phyloP scores from a whole-genome alignment of 163 green algal species.

The Coccomyxa subellipsoidea region DNA sequence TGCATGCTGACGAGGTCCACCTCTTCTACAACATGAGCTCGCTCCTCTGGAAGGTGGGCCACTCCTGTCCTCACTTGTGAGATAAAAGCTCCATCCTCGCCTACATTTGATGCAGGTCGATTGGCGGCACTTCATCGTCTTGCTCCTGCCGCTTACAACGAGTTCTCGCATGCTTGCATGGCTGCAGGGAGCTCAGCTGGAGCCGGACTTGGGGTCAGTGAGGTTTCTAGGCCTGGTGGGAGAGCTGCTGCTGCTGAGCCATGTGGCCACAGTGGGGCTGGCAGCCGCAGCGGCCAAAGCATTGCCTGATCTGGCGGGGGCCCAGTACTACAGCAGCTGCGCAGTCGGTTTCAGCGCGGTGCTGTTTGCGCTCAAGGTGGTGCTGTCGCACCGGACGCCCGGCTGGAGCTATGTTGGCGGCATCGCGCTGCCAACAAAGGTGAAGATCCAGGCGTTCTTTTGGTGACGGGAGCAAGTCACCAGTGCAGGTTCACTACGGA shows the following conservation, averaged over 20 bases:
- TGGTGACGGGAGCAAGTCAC: too few relatives aligned
- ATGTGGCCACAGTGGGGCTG: constrained; percentile 27
- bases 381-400: constrained; percentile 51
- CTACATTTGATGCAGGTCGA: too few relatives aligned
- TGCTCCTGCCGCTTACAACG: too few relatives aligned
- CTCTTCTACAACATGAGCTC: constrained; percentile 79
- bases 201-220: constrained; percentile 49
- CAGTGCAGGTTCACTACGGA: too few relatives aligned
- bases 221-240: constrained; percentile 51
- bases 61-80: too few relatives aligned
- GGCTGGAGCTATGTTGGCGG: constrained; percentile 45
- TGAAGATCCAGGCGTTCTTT: constrained; percentile 12
- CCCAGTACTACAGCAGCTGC: constrained; percentile 41
- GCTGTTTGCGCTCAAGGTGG: constrained; percentile 77
- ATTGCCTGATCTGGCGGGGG: constrained; percentile 12
- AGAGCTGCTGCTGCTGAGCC: constrained; percentile 57
- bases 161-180: background rate
- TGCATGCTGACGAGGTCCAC: constrained; percentile 55
- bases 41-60: constrained; percentile 67
- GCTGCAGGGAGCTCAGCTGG: constrained; percentile 61
- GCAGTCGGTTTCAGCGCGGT: constrained; percentile 68
- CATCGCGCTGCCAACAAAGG: constrained; percentile 67
- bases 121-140: too few relatives aligned
- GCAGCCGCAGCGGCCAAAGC: background rate
- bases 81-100: too few relatives aligned